phyloP scores from a whole-genome alignment of 2,329 filamentous ascomycete species.

The Huntiella moniliformis region DNA sequence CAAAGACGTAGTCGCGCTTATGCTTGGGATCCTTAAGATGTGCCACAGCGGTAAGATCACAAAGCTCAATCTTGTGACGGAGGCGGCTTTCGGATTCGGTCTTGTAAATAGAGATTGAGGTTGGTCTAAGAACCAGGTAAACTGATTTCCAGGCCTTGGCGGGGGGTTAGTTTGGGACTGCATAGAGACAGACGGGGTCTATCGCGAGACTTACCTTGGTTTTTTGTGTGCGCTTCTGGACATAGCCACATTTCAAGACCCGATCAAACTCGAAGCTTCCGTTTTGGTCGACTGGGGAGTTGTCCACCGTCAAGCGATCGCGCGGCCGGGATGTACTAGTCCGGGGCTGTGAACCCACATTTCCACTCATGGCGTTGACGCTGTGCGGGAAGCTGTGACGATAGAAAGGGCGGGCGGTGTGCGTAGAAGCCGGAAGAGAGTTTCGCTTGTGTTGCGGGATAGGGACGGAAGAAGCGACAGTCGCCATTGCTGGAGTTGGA shows the following conservation, averaged over 20 bases:
- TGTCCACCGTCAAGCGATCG: constrained; percentile 26
- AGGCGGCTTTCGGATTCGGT: constrained; percentile 78
- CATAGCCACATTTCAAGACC: constrained; percentile 72
- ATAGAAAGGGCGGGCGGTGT: constrained; percentile 2
- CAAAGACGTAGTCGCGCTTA: constrained; percentile 73
- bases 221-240: constrained; percentile 78
- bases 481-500: constrained; percentile 2
- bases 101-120: constrained; percentile 82
- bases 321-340: constrained; percentile 1
- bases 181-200: neutral
- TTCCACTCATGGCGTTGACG: neutral
- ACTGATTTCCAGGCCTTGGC: constrained; percentile 70
- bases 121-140: constrained; percentile 77
- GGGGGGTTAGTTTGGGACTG: neutral
- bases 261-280: constrained; percentile 93
- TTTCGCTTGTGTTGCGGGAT: constrained; percentile 7
- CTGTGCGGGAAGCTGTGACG: constrained; percentile 5
- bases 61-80: constrained; percentile 69
- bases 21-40: constrained; percentile 78
- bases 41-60: constrained; percentile 79
- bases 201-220: constrained; percentile 48
- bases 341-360: neutral
- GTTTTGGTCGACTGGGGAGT: constrained; percentile 79
- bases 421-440: neutral
- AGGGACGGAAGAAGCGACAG: constrained; percentile 7